These are phyloP conservation scores for Beauveria pseudobassiana DNA, from an alignment of 2,329 filamentous ascomycete species.

Conservation along the genomic window DNA sequence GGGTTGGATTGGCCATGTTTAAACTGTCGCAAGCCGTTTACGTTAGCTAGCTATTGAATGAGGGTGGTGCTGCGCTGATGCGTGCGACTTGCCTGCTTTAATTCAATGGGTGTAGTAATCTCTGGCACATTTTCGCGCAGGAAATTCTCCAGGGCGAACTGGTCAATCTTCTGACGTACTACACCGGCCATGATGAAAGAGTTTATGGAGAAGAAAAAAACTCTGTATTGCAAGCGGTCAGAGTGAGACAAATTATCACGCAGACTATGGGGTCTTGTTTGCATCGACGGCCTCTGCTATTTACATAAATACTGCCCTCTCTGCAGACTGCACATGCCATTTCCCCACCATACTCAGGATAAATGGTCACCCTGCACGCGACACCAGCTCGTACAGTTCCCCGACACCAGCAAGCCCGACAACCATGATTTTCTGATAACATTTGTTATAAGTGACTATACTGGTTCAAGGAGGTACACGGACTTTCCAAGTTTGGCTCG, in stretches of 20 bases:
- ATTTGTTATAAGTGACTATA: not conserved
- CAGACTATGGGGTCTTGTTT: not conserved
- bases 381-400: not conserved
- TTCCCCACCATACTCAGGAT: not conserved
- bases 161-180: slow-evolving; percentile 11
- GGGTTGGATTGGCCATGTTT: slow-evolving; percentile 11
- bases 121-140: slow-evolving; percentile 4
- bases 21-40: not conserved
- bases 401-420: no score
- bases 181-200: slow-evolving; percentile 5
- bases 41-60: not conserved
- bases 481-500: not conserved
- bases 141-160: not conserved
- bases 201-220: not conserved
- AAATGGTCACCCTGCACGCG: not conserved
- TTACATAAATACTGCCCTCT: not conserved
- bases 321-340: not conserved
- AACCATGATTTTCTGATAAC: no score
- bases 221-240: not conserved
- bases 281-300: not conserved
- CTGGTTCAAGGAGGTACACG: not conserved
- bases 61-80: not conserved
- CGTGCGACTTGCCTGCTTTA: slow-evolving; percentile 1
- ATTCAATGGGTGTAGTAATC: slow-evolving; percentile 2
- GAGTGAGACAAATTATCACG: not conserved